Base-by-base conservation (phyloP, 2,329 filamentous ascomycete genomes). In the Penicillium sp. region DNA sequence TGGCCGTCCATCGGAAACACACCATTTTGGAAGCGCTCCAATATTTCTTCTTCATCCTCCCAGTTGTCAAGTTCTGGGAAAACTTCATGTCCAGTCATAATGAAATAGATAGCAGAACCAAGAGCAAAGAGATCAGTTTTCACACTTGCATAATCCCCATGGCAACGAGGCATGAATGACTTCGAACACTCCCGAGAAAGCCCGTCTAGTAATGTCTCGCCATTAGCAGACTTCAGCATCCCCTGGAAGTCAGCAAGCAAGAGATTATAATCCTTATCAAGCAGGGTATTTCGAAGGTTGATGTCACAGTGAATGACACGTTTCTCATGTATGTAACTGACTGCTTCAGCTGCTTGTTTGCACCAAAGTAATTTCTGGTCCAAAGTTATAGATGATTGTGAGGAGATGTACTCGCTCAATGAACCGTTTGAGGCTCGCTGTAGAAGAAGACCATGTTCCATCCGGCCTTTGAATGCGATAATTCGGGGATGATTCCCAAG, bases 61-160 rank as follows among this genome's bases (percentile, higher is more conserved):
- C 41, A 40, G 22, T 35, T 47, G 13, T 47, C 38, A 14, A 56
- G 38, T 9, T 56, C 53, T 4, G 47, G 53, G 28, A 56, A 53
- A 7, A 53, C 34, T 16, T 53, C 47, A 44, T 53, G 44, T 9
- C 53, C 53, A 2, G 35, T 50, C 28, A 57, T 52, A 11, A 59
- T 54, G 8, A 50, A 50, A 28, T 59, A 59, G 4, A 59, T 57
- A 28, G 50, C 50, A 40, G 50, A 59, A 14, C 57, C 57, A 25
- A 57, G 45, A 13, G 55, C 55, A 52, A 59, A 54, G n/a, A 59
- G 33, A 45, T 57, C 57, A 14, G 57, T 57, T 28, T 51, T 43
- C 35, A 49, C 43, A 33, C 40, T 45, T 12, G 53, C 49, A 39
- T 44, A 43, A 22, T 51, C 47, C 22, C 47, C 35, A 14, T 53